Base-by-base conservation (phyloP, 2,329 filamentous ascomycete species). In the Phaeosphaeriaceae sp. region DNA sequence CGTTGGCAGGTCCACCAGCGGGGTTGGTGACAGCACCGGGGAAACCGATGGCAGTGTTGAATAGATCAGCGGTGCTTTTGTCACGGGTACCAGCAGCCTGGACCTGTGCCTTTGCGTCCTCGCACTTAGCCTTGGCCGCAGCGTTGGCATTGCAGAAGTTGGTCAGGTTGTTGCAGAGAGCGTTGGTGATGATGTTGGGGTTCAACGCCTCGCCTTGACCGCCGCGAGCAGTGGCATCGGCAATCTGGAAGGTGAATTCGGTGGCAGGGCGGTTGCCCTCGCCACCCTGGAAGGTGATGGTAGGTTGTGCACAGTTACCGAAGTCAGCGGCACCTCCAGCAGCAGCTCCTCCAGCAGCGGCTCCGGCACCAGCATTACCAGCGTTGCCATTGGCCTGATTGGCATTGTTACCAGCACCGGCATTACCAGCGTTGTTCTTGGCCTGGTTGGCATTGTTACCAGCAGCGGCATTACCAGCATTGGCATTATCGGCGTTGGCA, bases 171-270 rank as follows among this genome's bases (percentile, higher is more conserved):
- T 89, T 86, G 72, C 83, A 86, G 70, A 89, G 84, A 53, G 85
- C 82, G 79, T 87, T 88, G 68, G 85, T 87, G 77, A 89, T 89
- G 77, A 89, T 89, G 76, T 83, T 83, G 48, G 86, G 86, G 81
- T 89, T 88, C 37, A 88, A 77, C 7, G 86, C 85, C 67, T 88
- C 86, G 62, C 84, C 74, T 72, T 89, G 86, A 42, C 82, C 82
- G 65, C 83, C 76, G 57, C 79, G 79, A 49, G 87, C 81, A 15
- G 82, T 73, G 7, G 83, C 75, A 67, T 89, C 86, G 39, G 81
- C 81, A 42, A 87, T 81, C 71, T 87, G 83, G 81, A 89, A 89
- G 42, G 86, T 87, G 72, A 81, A 84, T 71, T 87, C 86, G 47
- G 76, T 77, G 16, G 78, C 77, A 7, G 75, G 67, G 46, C 83